phyloP scores from a whole-genome alignment of 306 rosid species.

The Gastrolobium bilobum region DNA sequence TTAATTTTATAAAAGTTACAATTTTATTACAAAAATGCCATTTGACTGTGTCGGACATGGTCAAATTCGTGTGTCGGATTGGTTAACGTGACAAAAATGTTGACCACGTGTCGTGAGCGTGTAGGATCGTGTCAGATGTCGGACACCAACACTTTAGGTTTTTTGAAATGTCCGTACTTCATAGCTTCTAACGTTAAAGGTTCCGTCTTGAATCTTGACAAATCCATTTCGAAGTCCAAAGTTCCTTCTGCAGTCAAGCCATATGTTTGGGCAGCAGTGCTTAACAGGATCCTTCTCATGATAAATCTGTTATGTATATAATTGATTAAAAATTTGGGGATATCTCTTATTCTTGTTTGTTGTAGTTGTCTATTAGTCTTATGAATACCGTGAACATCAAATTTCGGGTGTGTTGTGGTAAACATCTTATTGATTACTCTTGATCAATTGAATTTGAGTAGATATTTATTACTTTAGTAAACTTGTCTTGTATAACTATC shows the following conservation, averaged over 20 bases:
- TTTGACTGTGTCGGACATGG: no score
- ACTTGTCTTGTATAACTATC: conserved; percentile 2
- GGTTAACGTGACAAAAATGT: no score
- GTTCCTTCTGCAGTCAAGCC: conserved; percentile 19
- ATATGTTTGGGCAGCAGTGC: conserved; percentile 11
- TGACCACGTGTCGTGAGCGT: no score
- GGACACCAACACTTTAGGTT: no score
- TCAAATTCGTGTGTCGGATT: no score
- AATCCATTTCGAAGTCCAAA: not conserved
- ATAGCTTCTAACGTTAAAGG: not conserved
- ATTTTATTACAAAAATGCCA: no score
- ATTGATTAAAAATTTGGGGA: not conserved
- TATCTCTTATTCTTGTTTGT: conserved; percentile 23
- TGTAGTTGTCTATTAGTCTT: conserved; percentile 20
- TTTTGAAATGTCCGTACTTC: no score
- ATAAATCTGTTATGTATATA: not conserved
- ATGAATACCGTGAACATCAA: not conserved
- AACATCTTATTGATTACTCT: conserved; percentile 25
- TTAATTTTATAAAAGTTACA: no score
- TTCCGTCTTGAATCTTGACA: not conserved
- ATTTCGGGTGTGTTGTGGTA: no score
- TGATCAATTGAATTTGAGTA: conserved; percentile 20
- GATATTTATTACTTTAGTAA: conserved; percentile 11
- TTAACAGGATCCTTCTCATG: conserved; percentile 25
- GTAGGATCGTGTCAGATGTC: no score